Conservation (phyloP, 2,329 filamentous ascomycete genomes). For the Trichoderma polysporum region DNA sequence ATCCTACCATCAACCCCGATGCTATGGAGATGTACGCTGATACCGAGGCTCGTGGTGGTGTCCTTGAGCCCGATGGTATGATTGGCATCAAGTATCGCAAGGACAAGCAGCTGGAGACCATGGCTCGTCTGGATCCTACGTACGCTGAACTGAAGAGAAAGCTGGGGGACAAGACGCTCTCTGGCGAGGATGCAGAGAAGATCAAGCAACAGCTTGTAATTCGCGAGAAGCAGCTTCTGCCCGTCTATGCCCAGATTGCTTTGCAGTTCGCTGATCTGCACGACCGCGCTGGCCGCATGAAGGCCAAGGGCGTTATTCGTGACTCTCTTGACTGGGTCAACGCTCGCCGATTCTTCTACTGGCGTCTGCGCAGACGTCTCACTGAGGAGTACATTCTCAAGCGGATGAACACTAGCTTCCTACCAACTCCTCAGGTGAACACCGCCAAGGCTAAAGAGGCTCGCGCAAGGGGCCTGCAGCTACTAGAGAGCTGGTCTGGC, state of each 20-base stretch:
- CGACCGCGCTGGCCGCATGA: constrained; percentile 95
- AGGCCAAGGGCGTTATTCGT: constrained; percentile 94
- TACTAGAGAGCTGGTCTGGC: constrained; percentile 79
- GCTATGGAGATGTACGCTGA: constrained; percentile 99
- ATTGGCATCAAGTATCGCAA: constrained; percentile 98
- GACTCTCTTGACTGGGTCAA: constrained; percentile 81
- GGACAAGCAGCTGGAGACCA: constrained; percentile 95
- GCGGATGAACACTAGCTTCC: constrained; percentile 63
- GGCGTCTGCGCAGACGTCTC: constrained; percentile 92
- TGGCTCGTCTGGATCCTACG: constrained; percentile 84
- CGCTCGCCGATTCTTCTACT: constrained; percentile 97
- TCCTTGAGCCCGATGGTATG: constrained; percentile 96
- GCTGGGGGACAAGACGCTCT: constrained; percentile 61
- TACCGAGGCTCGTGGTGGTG: constrained; percentile 89
- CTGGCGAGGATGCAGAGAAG: constrained; percentile 69
- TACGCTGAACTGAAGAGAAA: constrained; percentile 84
- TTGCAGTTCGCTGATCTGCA: constrained; percentile 96
- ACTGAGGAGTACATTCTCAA: constrained; percentile 98
- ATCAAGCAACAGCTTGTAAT: constrained; percentile 82
- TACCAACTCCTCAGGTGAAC: constrained; percentile 34
- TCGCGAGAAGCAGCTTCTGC: constrained; percentile 85
- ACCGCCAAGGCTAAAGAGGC: constrained; percentile 48
- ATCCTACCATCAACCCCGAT: constrained; percentile 94
- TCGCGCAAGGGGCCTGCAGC: constrained; percentile 68
- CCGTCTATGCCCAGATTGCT: constrained; percentile 93